phyloP scores from a whole-genome alignment of 2,329 filamentous ascomycete species.

The Pseudopithomyces chartarum region DNA sequence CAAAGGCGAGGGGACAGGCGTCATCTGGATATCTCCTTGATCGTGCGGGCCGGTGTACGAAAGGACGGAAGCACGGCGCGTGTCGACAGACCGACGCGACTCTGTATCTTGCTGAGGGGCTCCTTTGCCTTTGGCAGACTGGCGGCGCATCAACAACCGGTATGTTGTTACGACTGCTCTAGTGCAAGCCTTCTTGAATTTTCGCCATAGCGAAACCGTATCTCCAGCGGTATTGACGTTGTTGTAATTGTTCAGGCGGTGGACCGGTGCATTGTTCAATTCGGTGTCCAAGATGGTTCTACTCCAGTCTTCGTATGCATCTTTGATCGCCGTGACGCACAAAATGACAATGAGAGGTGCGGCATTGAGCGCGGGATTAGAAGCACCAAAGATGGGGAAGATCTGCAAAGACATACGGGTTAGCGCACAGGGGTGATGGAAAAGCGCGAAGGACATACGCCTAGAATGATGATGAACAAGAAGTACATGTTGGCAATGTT shows the following conservation, averaged over 20 bases:
- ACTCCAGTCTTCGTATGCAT: slow-evolving; percentile 93
- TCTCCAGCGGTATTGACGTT: slow-evolving; percentile 94
- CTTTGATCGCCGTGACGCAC: slow-evolving; percentile 85
- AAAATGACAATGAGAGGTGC: slow-evolving; percentile 94
- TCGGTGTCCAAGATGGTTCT: slow-evolving; percentile 89
- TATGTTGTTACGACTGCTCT: slow-evolving; percentile 63
- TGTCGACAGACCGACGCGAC: slow-evolving; percentile 69
- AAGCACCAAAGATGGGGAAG: slow-evolving; percentile 92
- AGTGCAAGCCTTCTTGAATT: slow-evolving; percentile 85
- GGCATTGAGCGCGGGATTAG: slow-evolving; percentile 86
- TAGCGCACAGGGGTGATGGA: slow-evolving; percentile 18
- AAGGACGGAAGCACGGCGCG: slow-evolving; percentile 62
- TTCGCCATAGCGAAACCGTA: slow-evolving; percentile 82
- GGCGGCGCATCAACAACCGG: slow-evolving; percentile 50
- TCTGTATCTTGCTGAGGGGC: slow-evolving; percentile 58
- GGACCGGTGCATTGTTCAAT: slow-evolving; percentile 93
- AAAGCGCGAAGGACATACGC: slow-evolving; percentile 65
- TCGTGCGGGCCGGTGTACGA: slow-evolving; percentile 57
- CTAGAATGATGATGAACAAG: slow-evolving; percentile 91
- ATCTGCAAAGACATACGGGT: slow-evolving; percentile 63
- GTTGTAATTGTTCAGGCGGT: slow-evolving; percentile 83
- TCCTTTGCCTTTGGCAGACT: slow-evolving; percentile 47
- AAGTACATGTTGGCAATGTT: slow-evolving; percentile 99
- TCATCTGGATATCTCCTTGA: slow-evolving; percentile 83
- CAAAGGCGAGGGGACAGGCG: slow-evolving; percentile 83